Base-by-base conservation (phyloP, 2,329 filamentous ascomycete species). In the Monosporascus sp. region DNA sequence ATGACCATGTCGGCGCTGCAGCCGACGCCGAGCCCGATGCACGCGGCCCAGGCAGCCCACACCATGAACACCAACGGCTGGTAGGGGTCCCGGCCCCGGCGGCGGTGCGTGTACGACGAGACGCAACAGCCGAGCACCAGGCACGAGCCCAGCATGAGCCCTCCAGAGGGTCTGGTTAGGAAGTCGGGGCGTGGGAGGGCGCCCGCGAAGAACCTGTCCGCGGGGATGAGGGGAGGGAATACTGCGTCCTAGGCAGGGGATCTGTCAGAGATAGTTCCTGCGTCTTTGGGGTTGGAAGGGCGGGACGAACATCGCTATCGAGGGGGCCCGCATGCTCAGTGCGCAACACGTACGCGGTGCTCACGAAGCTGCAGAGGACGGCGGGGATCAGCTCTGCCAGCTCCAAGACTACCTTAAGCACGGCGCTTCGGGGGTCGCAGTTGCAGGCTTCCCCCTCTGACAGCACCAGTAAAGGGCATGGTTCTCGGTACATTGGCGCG, bases 41-140 rank as follows among this genome's bases (percentile, higher is more conserved):
- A 57, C 15, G 58, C 22, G 7, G 57, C 54, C 61, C 61, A 65
- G 17, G 46, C 24, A 3, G 58, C 53, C 62, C 62, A 63, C 27
- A 39, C 45, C 24, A 54, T 52, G 50, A 65, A 65, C 11, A 65
- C 43, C 27, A 52, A 18, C n/a, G 48, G 53, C 38, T 65, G 62
- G 44, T 60, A 64, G 14, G 50, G 57, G 37, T 66, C 64, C 36
- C 51, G 52, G 46, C 59, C 53, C 37, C 56, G 60, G 35, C 59
- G 55, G 20, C 62, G 58, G 43, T 65, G 57, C 27, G 44, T 54
- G 45, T 64, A 64, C 5, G 60, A 65, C 3, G 64, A 65, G 8
- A 65, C 51, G 46, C 57, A 63, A 39, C 64, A 65, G 18, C 63
- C 64, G 11, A 66, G 47, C 48, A 58, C 56, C 9, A 66, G 50